phyloP scores from a whole-genome alignment of 768 basidiomycete species.

The Pisolithus albus region DNA sequence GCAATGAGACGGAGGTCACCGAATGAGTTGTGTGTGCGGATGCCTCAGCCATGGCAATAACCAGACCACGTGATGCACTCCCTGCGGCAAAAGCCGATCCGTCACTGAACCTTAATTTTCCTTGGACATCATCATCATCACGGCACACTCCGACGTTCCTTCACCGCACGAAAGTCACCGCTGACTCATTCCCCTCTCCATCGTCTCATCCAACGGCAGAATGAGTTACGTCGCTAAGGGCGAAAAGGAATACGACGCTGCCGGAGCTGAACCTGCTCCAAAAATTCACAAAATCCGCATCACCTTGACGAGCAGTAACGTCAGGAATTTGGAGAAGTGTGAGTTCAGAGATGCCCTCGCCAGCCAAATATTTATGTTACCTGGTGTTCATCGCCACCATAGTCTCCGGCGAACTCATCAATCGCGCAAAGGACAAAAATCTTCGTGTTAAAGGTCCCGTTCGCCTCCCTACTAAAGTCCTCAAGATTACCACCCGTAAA shows the following conservation, averaged over 20 bases:
- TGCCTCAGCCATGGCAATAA: constrained; percentile 4
- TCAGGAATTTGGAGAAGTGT: constrained; percentile 99
- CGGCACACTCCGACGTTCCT: background rate
- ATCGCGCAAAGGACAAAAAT: constrained; percentile 99
- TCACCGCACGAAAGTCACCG: background rate
- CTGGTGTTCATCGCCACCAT: background rate
- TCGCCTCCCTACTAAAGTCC: constrained; percentile 96
- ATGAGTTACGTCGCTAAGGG: constrained; percentile 99
- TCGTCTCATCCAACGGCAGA: constrained; percentile 71
- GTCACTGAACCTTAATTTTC: constrained; percentile 20
- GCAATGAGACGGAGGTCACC: constrained; percentile 4
- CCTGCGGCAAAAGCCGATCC: constrained; percentile 12
- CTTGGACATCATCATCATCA: too few species aligned
- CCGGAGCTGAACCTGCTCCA: constrained; percentile 78
- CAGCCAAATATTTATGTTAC: background rate
- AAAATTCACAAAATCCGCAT: constrained; percentile 99
- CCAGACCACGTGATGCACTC: background rate
- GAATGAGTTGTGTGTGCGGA: constrained; percentile 1
- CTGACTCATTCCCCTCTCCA: constrained; percentile 37
- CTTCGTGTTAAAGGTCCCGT: constrained; percentile 99
- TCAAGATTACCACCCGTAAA: constrained; percentile 99
- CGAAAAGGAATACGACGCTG: constrained; percentile 96
- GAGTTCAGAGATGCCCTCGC: constrained; percentile 15
- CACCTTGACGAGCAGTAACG: constrained; percentile 96
- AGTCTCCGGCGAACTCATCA: constrained; percentile 97